Evolutionary conservation across 805 yeast species (phyloP).

Genomic region (Clavispora vitiphila): DNA sequence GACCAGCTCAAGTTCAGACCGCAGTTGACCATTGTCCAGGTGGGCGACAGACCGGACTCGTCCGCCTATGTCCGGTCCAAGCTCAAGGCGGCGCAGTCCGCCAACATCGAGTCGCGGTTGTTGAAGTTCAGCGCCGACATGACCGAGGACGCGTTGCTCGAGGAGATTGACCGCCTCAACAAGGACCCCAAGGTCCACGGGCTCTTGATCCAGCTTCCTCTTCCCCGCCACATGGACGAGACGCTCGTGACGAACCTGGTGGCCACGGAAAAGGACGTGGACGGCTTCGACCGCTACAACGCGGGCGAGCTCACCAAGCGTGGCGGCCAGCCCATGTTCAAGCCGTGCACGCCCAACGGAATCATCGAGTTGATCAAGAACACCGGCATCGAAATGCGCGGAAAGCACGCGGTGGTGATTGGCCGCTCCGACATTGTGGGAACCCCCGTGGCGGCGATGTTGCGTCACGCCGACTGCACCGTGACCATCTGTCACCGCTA

Average conservation of each 20-base stretch:
- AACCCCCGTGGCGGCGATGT: slow-evolving; percentile 80
- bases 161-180: slow-evolving; percentile 59
- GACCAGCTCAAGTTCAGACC: slow-evolving; percentile 55
- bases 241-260: slow-evolving; percentile 76
- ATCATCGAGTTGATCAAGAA: slow-evolving; percentile 73
- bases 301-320: slow-evolving; percentile 87
- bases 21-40: slow-evolving; percentile 77
- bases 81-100: slow-evolving; percentile 81
- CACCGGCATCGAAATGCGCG: slow-evolving; percentile 62
- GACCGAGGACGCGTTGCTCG: slow-evolving; percentile 55
- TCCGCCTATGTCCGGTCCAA: slow-evolving; percentile 89
- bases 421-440: slow-evolving; percentile 98
- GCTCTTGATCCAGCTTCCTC: slow-evolving; percentile 81
- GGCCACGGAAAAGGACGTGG: slow-evolving; percentile 82
- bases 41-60: slow-evolving; percentile 87
- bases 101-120: slow-evolving; percentile 66
- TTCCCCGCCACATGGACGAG: slow-evolving; percentile 79
- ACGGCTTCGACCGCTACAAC: slow-evolving; percentile 86
- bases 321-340: slow-evolving; percentile 75
- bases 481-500: slow-evolving; percentile 83
- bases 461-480: slow-evolving; percentile 77
- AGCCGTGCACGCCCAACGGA: slow-evolving; percentile 96
- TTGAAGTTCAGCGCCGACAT: slow-evolving; percentile 60
- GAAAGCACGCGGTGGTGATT: slow-evolving; percentile 82
- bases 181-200: slow-evolving; percentile 79